These are phyloP conservation scores for Fusarium dimerum DNA, from an alignment of 2,329 filamentous ascomycete species.

Conservation along the genomic window DNA sequence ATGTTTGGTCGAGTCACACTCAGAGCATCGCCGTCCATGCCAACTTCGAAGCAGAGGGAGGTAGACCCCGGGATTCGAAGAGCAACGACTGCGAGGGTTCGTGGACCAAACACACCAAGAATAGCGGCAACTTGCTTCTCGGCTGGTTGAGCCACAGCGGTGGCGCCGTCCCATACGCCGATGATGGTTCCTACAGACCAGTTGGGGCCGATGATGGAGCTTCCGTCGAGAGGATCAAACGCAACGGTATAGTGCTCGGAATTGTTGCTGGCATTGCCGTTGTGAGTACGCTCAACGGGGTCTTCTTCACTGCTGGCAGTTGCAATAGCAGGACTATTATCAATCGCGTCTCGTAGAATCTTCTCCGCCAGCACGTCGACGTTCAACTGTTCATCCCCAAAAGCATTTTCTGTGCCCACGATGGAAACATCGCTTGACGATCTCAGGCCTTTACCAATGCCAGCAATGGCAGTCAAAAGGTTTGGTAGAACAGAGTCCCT, in stretches of 20 bases:
- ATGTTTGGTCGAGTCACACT: slow-evolving; percentile 45
- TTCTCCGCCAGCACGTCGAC: slow-evolving; percentile 56
- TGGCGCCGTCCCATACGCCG: slow-evolving; percentile 56
- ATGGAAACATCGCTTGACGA: slow-evolving; percentile 46
- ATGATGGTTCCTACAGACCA: slow-evolving; percentile 62
- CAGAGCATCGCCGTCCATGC: slow-evolving; percentile 33
- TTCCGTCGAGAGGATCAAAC: slow-evolving; percentile 65
- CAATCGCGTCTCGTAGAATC: slow-evolving; percentile 46
- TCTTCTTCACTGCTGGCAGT: slow-evolving; percentile 64
- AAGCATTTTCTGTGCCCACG: slow-evolving; percentile 53
- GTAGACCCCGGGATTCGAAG: slow-evolving; percentile 45
- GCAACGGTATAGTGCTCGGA: slow-evolving; percentile 56
- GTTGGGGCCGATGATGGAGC: slow-evolving; percentile 60
- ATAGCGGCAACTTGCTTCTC: slow-evolving; percentile 49
- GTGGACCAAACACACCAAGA: slow-evolving; percentile 55
- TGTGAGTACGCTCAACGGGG: slow-evolving; percentile 46
- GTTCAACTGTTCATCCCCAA: slow-evolving; percentile 62
- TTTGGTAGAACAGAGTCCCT: slow-evolving; percentile 48
- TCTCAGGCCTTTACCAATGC: slow-evolving; percentile 47
- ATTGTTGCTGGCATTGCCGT: background rate
- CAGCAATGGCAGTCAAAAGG: slow-evolving; percentile 46
- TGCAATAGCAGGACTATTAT: slow-evolving; percentile 44
- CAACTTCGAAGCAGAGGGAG: slow-evolving; percentile 53
- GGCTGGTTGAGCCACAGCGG: slow-evolving; percentile 45
- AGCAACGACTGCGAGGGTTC: slow-evolving; percentile 57